phyloP scores from a whole-genome alignment of 2,329 filamentous ascomycete species.

The Trichoderma harzianum region DNA sequence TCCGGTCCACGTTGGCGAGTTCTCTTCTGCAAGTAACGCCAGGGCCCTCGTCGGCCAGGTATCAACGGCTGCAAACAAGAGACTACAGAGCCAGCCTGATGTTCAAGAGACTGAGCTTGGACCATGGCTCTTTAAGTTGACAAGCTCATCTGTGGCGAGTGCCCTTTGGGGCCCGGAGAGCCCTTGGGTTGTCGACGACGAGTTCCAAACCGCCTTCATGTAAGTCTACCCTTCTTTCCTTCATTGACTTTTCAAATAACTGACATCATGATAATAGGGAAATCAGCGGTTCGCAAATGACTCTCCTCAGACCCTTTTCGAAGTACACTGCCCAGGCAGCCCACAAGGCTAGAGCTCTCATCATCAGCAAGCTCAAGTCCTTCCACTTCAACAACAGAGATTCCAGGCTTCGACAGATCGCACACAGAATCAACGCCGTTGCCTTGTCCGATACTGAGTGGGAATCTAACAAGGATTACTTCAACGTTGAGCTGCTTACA shows the following conservation, averaged over 20 bases:
- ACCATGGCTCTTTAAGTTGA: conserved; percentile 30
- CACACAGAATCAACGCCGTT: conserved; percentile 32
- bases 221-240: conserved; percentile 15
- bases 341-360: conserved; percentile 27
- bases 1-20: conserved; percentile 28
- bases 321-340: conserved; percentile 28
- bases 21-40: conserved; percentile 26
- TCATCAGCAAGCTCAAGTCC: conserved; percentile 25
- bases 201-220: conserved; percentile 33
- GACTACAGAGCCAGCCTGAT: conserved; percentile 23
- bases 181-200: conserved; percentile 30
- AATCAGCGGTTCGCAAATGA: conserved; percentile 30
- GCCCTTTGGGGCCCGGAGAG: conserved; percentile 32
- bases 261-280: conserved; percentile 23
- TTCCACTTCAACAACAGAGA: conserved; percentile 29
- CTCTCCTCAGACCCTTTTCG: conserved; percentile 27
- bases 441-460: conserved; percentile 29
- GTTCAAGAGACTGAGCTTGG: conserved; percentile 25
- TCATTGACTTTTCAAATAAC: neutral
- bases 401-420: conserved; percentile 24
- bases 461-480: conserved; percentile 33
- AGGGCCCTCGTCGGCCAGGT: conserved; percentile 25
- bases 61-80: conserved; percentile 22
- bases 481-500: conserved; percentile 32
- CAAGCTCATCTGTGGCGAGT: conserved; percentile 31